These are phyloP conservation scores for Olyra latifolia DNA, from an alignment of 176 grass and related monocot genomes.

Conservation along the genomic window DNA sequence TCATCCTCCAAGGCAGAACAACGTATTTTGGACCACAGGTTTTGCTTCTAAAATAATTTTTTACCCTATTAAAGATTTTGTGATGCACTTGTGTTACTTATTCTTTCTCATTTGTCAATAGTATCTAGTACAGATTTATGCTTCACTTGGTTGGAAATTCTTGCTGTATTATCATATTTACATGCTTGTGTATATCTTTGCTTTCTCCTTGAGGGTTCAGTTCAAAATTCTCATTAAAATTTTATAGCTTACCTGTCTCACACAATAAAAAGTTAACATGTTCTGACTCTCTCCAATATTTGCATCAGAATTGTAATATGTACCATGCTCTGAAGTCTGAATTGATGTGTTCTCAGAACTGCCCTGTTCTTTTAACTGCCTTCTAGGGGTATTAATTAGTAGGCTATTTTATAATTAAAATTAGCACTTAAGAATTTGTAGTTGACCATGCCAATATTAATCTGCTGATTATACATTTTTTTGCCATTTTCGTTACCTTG, in stretches of 20 bases:
- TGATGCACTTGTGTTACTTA: background rate
- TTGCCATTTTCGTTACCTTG: background rate
- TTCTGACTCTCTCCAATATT: background rate
- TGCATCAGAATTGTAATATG: background rate
- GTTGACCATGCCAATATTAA: slow-evolving; percentile 2
- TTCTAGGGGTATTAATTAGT: background rate
- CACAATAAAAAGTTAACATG: background rate
- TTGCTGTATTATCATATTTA: slow-evolving; percentile 18
- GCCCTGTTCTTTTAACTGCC: background rate
- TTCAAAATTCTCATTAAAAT: background rate
- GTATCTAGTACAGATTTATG: slow-evolving; percentile 14
- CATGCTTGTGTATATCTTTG: background rate
- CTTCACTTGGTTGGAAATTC: background rate
- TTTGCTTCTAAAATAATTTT: slow-evolving; percentile 21
- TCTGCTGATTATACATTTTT: slow-evolving; percentile 1
- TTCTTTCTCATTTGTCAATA: background rate
- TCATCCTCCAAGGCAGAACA: slow-evolving; percentile 94
- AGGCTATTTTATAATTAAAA: background rate
- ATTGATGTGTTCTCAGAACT: background rate
- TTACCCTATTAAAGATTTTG: background rate
- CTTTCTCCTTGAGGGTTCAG: background rate
- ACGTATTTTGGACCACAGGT: slow-evolving; percentile 98
- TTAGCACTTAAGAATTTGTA: background rate
- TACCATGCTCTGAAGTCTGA: background rate
- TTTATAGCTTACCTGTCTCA: background rate